Evolutionary conservation across 306 rosid genomes (phyloP), one percentile per base, ranked within the genome.

Genomic region (Citrullus mucosospermus): DNA sequence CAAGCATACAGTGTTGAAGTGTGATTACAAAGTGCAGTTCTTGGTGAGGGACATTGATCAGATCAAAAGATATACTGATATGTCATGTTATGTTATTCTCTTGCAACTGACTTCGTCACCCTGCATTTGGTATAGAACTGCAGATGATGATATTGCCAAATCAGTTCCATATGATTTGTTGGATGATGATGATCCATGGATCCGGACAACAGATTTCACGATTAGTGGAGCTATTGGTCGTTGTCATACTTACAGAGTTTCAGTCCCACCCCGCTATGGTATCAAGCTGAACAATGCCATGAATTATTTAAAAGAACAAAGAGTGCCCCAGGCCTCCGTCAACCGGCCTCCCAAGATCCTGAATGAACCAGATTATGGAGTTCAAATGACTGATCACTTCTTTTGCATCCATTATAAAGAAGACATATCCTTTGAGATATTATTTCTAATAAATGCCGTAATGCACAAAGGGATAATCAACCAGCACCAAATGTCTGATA

Each of bases 111-210:
- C 91, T 77, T 88, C 96, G 5, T 79, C 98, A 57, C 98, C 98
- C 28, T 56, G 30, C 73, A 80, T 93, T 78, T 93, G 91, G 84
- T 93, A 93, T 77, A 82, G 98, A 84, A 93, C 93, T 44, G 98
- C 96, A 15, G 93, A 88, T 80, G 98, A 93, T 76, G 98, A 91
- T 78, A 88, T 93, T 71, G 87, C 80, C 53, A 86, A 83, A 38
- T 67, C 80, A 15, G 94, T 88, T 62, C 78, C 91, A 18, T 89
- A 78, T 83, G 89, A 91, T 84, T 71, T 89, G 81, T 75, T 93
- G 83, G 98, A 93, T 78, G 98, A 93, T 36, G 96, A 93, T 80
- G 98, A 93, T 88, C 96, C 98, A 15, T 93, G 98, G 98, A 90
- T 91, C 76, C 83, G 98, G 82, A 88, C 96, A 67, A 91, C 96